Percentiles rank a stretch among this genome's conserved stretches.
Evolutionary conservation across 805 yeast genomes (phyloP).

Genomic region (Saccharomycopsis javanensis): DNA sequence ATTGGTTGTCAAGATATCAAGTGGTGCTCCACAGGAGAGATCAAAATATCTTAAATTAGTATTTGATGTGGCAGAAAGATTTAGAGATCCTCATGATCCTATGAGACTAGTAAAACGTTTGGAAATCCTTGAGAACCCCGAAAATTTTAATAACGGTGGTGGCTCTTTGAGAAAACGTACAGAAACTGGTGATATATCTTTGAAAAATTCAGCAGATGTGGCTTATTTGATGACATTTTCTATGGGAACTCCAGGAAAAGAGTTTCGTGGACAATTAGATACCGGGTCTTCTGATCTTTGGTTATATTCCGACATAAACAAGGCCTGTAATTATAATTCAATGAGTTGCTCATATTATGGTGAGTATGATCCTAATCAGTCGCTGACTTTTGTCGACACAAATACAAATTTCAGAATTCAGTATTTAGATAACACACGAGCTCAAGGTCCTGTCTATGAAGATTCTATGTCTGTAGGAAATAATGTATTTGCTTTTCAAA

Average conservation of each 20-base stretch:
- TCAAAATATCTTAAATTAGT: neutral
- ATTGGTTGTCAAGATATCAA: neutral
- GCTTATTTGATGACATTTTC: conserved; percentile 37
- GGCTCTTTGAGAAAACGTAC: neutral
- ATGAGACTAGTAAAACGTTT: neutral
- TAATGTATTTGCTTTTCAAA: neutral
- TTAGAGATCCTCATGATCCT: neutral
- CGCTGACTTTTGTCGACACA: conserved; percentile 28
- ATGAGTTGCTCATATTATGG: conserved; percentile 23
- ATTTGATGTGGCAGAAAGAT: neutral
- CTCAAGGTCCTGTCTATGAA: conserved; percentile 43
- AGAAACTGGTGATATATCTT: neutral
- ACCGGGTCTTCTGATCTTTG: conserved; percentile 43
- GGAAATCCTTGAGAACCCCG: neutral
- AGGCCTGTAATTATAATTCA: neutral
- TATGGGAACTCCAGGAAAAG: conserved; percentile 30
- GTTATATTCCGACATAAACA: conserved; percentile 19
- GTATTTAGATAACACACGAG: conserved; percentile 41
- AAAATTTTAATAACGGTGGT: neutral
- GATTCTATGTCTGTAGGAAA: conserved; percentile 40
- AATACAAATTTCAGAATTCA: conserved; percentile 28
- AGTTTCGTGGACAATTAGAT: conserved; percentile 34
- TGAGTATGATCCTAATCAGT: conserved; percentile 27
- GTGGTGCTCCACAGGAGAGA: neutral
- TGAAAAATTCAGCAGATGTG: conserved; percentile 30